phyloP scores from a whole-genome alignment of 2,329 filamentous ascomycete genomes.

The Chaetothyriales sp. region DNA sequence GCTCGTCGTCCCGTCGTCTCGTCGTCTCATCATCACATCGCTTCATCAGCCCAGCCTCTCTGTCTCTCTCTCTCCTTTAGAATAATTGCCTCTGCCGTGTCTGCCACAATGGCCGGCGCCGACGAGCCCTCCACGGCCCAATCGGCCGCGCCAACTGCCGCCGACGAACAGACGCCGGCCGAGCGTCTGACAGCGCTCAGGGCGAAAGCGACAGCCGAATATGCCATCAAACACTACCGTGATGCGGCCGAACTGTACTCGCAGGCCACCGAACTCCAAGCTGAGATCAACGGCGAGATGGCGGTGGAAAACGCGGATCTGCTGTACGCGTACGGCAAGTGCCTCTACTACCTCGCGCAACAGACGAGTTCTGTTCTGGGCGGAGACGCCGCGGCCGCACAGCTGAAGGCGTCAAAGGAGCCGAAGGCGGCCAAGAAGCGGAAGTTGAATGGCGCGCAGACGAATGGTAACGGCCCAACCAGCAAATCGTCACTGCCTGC shows the following conservation, averaged over 20 bases:
- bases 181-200: slow-evolving; percentile 64
- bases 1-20: too few species aligned
- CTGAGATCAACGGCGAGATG: slow-evolving; percentile 83
- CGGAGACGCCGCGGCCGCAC: slow-evolving; percentile 53
- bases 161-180: slow-evolving; percentile 23
- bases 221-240: slow-evolving; percentile 77
- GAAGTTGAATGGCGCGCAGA: slow-evolving; percentile 18
- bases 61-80: neutral
- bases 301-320: slow-evolving; percentile 82
- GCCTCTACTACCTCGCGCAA: slow-evolving; percentile 85
- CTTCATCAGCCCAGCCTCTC: neutral
- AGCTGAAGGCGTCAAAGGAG: slow-evolving; percentile 36
- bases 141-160: slow-evolving; percentile 4
- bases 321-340: slow-evolving; percentile 85
- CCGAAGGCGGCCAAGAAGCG: slow-evolving; percentile 26
- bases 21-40: too few species aligned
- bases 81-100: slow-evolving; percentile 2
- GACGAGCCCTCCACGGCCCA: slow-evolving; percentile 7
- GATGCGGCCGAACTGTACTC: slow-evolving; percentile 80
- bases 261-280: slow-evolving; percentile 77
- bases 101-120: slow-evolving; percentile 15
- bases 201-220: slow-evolving; percentile 69
- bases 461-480: neutral
- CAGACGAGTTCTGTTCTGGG: slow-evolving; percentile 90
- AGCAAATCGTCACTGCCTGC: neutral